Conservation (phyloP, 345 rosid genomes). For the Dimocarpus longan region DNA sequence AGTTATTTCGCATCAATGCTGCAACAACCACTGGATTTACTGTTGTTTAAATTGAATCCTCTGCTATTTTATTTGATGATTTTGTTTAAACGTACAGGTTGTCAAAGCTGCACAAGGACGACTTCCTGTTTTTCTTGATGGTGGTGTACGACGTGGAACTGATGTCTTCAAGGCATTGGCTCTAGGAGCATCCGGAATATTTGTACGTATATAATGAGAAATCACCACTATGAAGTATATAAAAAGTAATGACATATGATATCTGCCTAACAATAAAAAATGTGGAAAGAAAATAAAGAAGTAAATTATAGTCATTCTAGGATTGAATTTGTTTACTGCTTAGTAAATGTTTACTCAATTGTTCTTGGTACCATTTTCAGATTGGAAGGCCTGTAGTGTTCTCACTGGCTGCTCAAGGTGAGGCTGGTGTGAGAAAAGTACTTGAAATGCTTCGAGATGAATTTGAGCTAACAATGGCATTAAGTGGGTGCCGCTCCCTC, state of each 20-base stretch:
- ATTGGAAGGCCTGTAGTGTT: conserved; percentile 88
- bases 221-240: not conserved
- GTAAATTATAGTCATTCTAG: not conserved
- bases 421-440: conserved; percentile 69
- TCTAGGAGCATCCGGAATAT: conserved; percentile 91
- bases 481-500: conserved; percentile 82
- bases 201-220: conserved; percentile 53
- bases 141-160: conserved; percentile 97
- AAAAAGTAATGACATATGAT: not conserved
- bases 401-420: conserved; percentile 85
- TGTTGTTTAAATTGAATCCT: not conserved
- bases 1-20: not conserved
- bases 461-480: conserved; percentile 89
- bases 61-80: not conserved
- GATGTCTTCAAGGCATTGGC: conserved; percentile 99
- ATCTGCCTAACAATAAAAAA: not conserved
- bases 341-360: not conserved
- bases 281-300: too few species aligned
- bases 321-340: not conserved
- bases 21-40: not conserved
- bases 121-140: conserved; percentile 90
- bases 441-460: conserved; percentile 80
- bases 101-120: conserved; percentile 87
- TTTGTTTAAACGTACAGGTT: conserved; percentile 46
- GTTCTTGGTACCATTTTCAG: conserved; percentile 34